Conservation (phyloP, 306 rosid species). For the Amphicarpaea edgeworthii region DNA sequence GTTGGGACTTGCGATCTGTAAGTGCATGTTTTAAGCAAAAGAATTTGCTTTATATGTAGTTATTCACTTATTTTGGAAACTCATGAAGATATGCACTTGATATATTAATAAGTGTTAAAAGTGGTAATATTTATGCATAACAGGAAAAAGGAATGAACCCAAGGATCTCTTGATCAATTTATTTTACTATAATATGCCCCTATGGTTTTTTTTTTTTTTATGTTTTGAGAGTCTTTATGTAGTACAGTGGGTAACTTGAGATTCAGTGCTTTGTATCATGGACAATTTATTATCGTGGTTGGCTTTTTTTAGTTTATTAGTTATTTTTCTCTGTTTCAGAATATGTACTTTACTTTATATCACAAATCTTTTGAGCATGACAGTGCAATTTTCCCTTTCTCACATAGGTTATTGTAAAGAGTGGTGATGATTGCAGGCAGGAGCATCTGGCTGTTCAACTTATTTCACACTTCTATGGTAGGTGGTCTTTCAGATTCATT, state of each 20-base stretch:
- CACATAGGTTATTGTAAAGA: constrained; percentile 88
- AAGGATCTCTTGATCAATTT: constrained; percentile 22
- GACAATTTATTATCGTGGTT: no score
- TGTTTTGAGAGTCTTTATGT: no score
- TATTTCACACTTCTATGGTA: constrained; percentile 97
- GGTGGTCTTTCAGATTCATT: constrained; percentile 38
- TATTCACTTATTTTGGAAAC: constrained; percentile 34
- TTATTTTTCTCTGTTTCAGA: constrained; percentile 22
- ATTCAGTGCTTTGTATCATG: no score
- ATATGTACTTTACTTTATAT: constrained; percentile 36
- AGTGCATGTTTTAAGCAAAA: constrained; percentile 50
- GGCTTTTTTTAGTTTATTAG: constrained; percentile 32
- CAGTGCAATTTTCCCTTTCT: constrained; percentile 39
- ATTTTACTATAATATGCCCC: constrained; percentile 3
- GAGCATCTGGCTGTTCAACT: constrained; percentile 99
- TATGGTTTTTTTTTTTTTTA: no score
- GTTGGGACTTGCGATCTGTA: constrained; percentile 98
- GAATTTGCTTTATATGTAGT: constrained; percentile 7
- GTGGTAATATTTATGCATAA: constrained; percentile 13
- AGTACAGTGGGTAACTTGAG: no score
- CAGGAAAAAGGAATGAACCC: not conserved
- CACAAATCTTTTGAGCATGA: constrained; percentile 31
- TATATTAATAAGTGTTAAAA: not conserved
- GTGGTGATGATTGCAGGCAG: constrained; percentile 99
- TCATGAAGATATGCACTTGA: constrained; percentile 27